Conservation (phyloP, 2,329 filamentous ascomycete species). For the Lanzia echinophila region DNA sequence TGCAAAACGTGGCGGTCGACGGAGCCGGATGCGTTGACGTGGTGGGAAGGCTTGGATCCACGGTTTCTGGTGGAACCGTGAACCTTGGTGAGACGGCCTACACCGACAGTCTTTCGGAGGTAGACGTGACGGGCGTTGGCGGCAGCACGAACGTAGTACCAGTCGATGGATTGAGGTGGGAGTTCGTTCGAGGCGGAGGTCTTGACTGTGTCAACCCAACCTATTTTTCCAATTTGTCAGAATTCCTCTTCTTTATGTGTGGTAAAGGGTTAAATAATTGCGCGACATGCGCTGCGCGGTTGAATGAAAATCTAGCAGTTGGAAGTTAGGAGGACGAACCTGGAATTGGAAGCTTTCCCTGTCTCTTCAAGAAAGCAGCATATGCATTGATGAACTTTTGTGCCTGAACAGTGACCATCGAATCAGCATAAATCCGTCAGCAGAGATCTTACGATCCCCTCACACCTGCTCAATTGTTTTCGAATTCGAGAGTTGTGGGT, state of each 20-base stretch:
- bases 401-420: slow-evolving; percentile 48
- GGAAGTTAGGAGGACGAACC: slow-evolving; percentile 54
- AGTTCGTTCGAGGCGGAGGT: slow-evolving; percentile 95
- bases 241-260: not conserved
- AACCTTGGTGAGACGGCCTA: slow-evolving; percentile 92
- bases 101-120: slow-evolving; percentile 98
- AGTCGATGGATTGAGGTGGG: slow-evolving; percentile 96
- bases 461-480: slow-evolving; percentile 53
- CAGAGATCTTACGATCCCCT: slow-evolving; percentile 66
- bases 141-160: slow-evolving; percentile 88
- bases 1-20: slow-evolving; percentile 98
- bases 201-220: slow-evolving; percentile 99
- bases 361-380: slow-evolving; percentile 84
- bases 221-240: slow-evolving; percentile 37
- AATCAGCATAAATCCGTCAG: slow-evolving; percentile 69
- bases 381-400: slow-evolving; percentile 87
- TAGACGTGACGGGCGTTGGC: slow-evolving; percentile 97
- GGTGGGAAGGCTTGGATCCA: slow-evolving; percentile 81
- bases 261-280: no score
- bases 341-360: slow-evolving; percentile 87
- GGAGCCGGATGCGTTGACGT: slow-evolving; percentile 90
- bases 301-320: not conserved
- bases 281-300: no score
- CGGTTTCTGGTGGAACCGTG: slow-evolving; percentile 98
- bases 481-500: not conserved